Conservation (phyloP, 352 stramenopile genomes). For the Globisporangium ultimum region DNA sequence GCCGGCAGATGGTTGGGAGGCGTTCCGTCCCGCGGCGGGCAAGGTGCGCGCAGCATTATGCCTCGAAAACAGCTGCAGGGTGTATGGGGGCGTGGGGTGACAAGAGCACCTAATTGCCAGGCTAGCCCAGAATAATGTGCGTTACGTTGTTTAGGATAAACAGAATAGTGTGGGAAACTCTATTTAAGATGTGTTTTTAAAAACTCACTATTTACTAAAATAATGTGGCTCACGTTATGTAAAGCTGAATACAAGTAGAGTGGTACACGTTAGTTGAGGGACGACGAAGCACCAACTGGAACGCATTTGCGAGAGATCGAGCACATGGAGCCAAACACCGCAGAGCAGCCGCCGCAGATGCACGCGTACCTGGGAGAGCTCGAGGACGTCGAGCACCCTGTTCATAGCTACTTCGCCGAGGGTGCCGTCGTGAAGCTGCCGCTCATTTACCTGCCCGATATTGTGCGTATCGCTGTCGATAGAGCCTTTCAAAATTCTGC, state of each 20-base stretch:
- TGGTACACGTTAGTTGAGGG: not conserved
- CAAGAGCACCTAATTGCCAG: too few species aligned
- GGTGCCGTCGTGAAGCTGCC: conserved; percentile 54
- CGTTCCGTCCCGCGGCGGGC: not conserved
- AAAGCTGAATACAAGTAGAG: not conserved
- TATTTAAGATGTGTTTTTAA: too few species aligned
- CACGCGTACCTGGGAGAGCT: conserved; percentile 76
- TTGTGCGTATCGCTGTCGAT: conserved; percentile 34
- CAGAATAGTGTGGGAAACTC: not conserved
- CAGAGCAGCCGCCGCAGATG: not conserved
- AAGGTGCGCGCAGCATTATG: not conserved
- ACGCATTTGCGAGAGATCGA: not conserved
- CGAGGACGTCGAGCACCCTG: conserved; percentile 51
- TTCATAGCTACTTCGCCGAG: conserved; percentile 43
- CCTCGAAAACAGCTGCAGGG: conserved; percentile 11
- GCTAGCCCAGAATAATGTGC: too few species aligned
- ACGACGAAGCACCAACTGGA: not conserved
- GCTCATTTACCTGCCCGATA: conserved; percentile 71
- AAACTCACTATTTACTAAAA: too few species aligned
- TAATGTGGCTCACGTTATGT: not conserved
- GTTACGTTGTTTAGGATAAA: not conserved
- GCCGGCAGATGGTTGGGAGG: conserved; percentile 7
- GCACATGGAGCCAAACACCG: not conserved
- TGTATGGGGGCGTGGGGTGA: not conserved
- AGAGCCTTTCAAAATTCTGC: too few species aligned